Conservation (phyloP, 441 rosid species). For the Euphorbia corollata region DNA sequence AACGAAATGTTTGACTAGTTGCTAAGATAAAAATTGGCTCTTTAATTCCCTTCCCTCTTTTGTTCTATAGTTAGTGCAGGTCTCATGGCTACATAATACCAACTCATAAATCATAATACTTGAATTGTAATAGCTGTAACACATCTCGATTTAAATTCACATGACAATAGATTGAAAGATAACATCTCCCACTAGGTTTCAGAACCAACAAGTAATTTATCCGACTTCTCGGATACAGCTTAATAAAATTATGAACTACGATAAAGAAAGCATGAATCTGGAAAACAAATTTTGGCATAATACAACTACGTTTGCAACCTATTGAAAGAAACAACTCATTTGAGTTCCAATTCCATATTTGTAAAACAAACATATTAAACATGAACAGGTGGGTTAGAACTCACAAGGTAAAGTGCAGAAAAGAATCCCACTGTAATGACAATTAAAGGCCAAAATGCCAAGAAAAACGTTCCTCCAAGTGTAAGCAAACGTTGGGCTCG, state of each 20-base stretch:
- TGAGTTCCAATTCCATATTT: neutral
- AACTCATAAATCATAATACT: neutral
- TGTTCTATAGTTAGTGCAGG: neutral
- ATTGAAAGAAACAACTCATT: neutral
- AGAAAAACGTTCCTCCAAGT: constrained; percentile 85
- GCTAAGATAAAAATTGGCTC: neutral
- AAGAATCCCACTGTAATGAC: constrained; percentile 59
- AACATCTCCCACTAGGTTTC: neutral
- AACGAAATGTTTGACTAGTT: neutral
- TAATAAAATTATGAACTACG: neutral
- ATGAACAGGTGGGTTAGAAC: constrained; percentile 22
- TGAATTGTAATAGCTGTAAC: neutral
- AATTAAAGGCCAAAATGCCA: constrained; percentile 82
- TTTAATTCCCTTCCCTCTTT: neutral
- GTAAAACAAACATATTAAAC: constrained; percentile 5
- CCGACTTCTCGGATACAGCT: neutral
- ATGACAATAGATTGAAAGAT: neutral
- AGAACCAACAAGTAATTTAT: neutral
- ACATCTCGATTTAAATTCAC: neutral
- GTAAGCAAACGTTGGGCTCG: constrained; percentile 77
- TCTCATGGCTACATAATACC: neutral
- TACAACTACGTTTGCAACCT: neutral
- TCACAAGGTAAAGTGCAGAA: constrained; percentile 70
- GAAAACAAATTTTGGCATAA: neutral
- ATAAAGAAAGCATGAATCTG: neutral